These are phyloP conservation scores for Besnoitia besnoiti DNA, from an alignment of 169 alveolate species.

Conservation along the genomic window DNA sequence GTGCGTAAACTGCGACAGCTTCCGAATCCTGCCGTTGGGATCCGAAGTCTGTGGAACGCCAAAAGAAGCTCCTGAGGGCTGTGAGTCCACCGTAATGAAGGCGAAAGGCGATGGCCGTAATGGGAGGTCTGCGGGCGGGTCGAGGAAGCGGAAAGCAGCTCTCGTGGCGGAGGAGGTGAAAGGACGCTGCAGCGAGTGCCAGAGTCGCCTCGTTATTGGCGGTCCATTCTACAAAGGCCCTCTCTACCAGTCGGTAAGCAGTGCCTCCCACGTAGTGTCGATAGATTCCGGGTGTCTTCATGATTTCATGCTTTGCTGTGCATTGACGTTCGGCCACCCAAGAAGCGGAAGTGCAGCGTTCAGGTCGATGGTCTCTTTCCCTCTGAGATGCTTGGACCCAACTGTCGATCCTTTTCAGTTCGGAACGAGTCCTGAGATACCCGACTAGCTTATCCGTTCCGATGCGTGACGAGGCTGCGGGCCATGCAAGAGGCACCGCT, in stretches of 20 bases:
- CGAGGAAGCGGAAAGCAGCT: conserved; percentile 50
- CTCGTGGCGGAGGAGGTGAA: conserved; percentile 49
- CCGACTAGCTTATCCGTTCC: too few relatives aligned
- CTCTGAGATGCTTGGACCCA: too few relatives aligned
- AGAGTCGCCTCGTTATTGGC: conserved; percentile 67
- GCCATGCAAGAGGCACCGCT: too few relatives aligned
- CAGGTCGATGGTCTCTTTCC: too few relatives aligned
- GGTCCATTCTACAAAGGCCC: conserved; percentile 82
- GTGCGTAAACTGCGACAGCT: conserved; percentile 34
- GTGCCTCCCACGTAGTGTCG: background rate
- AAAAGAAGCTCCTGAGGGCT: background rate
- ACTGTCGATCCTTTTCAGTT: too few relatives aligned
- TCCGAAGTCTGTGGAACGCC: background rate
- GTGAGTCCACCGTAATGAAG: background rate
- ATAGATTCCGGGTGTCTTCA: background rate
- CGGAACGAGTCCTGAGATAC: too few relatives aligned
- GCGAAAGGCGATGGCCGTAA: background rate
- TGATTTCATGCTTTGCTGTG: too few relatives aligned
- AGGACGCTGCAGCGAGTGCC: conserved; percentile 64
- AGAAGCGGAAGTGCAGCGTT: too few relatives aligned
- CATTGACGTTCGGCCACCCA: background rate
- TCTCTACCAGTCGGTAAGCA: conserved; percentile 74
- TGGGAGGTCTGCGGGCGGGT: background rate
- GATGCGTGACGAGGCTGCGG: too few relatives aligned
- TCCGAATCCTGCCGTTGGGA: background rate